A percentile compares a stretch with the other conserved stretches of the same genome.
These are phyloP conservation scores for Ilyonectria sp. DNA, from an alignment of 2,329 filamentous ascomycete species.

Conservation along the genomic window DNA sequence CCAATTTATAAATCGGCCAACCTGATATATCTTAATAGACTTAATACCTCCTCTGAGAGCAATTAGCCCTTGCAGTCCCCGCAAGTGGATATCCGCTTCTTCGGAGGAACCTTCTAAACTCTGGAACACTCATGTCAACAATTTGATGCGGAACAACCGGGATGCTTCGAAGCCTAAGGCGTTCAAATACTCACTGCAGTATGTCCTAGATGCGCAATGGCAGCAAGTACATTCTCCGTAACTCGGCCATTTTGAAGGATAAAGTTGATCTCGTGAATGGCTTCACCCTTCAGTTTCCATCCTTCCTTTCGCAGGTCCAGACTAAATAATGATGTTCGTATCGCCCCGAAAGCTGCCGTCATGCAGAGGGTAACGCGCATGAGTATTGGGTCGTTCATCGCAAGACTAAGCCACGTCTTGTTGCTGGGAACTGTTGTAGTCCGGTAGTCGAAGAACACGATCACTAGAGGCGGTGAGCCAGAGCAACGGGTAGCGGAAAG, in stretches of 20 bases:
- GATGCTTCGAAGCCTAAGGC: not conserved
- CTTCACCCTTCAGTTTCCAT: conserved; percentile 12
- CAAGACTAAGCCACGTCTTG: conserved; percentile 18
- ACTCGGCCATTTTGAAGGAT: not conserved
- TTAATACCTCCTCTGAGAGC: conserved; percentile 9
- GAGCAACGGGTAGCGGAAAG: not conserved
- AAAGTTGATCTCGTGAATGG: conserved; percentile 4
- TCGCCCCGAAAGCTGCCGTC: conserved; percentile 8
- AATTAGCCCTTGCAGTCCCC: conserved; percentile 4
- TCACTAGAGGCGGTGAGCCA: not conserved
- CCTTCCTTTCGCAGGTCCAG: not conserved
- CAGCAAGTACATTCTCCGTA: conserved; percentile 12
- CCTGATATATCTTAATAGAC: conserved; percentile 11
- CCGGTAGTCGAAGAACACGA: conserved; percentile 21
- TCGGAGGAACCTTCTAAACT: conserved; percentile 5
- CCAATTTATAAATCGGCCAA: conserved; percentile 21
- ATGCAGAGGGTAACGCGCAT: conserved; percentile 13
- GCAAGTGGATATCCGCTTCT: conserved; percentile 13
- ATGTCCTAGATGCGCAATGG: conserved; percentile 6
- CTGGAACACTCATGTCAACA: not conserved
- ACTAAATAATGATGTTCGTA: not conserved
- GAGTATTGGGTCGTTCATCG: conserved; percentile 11
- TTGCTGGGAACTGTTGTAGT: conserved; percentile 19
- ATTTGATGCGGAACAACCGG: not conserved
- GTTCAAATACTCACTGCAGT: not conserved